Evolutionary conservation across 805 yeast genomes (phyloP).

Genomic region (Metschnikowia drakensbergensis): DNA sequence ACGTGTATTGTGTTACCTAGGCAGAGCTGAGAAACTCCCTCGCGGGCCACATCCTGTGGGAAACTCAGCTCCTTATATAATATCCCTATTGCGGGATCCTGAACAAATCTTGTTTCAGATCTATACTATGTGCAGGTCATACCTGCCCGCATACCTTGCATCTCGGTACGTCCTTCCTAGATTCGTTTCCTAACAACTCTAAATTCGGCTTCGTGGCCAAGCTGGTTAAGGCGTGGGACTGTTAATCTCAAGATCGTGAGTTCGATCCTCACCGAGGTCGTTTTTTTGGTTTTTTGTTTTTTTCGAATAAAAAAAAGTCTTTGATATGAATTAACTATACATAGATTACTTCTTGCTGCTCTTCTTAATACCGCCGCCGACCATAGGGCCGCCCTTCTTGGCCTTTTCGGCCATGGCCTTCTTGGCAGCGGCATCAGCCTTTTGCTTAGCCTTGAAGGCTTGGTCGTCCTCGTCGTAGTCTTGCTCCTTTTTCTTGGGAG

Average conservation of each 20-base stretch:
- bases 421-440: constrained; percentile 89
- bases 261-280: too few relatives aligned
- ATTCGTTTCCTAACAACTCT: too few relatives aligned
- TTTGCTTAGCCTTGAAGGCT: constrained; percentile 91
- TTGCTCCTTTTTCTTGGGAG: constrained; percentile 75
- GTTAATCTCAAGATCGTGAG: constrained; percentile 15
- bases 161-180: too few relatives aligned
- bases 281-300: background rate
- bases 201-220: constrained; percentile 21
- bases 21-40: too few relatives aligned
- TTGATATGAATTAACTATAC: background rate
- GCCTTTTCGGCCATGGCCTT: constrained; percentile 88
- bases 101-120: too few relatives aligned
- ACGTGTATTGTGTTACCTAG: too few relatives aligned
- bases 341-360: constrained; percentile 40
- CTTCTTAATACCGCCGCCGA: constrained; percentile 95
- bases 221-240: constrained; percentile 23
- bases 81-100: too few relatives aligned
- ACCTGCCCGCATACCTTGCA: too few relatives aligned
- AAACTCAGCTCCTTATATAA: too few relatives aligned
- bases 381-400: constrained; percentile 84
- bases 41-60: too few relatives aligned
- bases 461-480: constrained; percentile 81
- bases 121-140: too few relatives aligned
- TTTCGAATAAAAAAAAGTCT: background rate